Conservation (phyloP, 305 asterid genomes). For the Fraxinus velutina region DNA sequence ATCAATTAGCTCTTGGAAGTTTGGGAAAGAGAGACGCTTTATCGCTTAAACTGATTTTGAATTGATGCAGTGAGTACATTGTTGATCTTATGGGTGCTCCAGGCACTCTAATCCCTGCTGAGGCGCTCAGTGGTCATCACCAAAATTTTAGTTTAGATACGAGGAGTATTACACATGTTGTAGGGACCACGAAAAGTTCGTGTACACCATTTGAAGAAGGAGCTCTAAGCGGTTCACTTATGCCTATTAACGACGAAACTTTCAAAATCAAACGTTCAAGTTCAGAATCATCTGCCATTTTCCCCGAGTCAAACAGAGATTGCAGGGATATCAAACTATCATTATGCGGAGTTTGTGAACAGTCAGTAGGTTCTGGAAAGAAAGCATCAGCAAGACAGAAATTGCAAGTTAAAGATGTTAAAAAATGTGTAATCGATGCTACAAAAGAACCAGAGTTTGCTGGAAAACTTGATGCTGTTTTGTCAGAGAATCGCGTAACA, state of each 20-base stretch:
- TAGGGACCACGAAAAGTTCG: slow-evolving; percentile 31
- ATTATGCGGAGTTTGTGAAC: slow-evolving; percentile 30
- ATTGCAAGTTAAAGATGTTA: slow-evolving; percentile 41
- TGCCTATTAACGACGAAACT: slow-evolving; percentile 34
- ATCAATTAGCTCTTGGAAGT: slow-evolving; percentile 7
- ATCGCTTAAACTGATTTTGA: slow-evolving; percentile 19
- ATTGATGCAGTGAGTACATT: slow-evolving; percentile 81
- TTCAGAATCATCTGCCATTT: slow-evolving; percentile 37
- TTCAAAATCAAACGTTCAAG: slow-evolving; percentile 28
- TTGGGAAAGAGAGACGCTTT: background rate
- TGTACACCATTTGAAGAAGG: slow-evolving; percentile 31
- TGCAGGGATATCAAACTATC: slow-evolving; percentile 28
- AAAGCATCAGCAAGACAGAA: slow-evolving; percentile 34
- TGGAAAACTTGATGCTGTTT: slow-evolving; percentile 31
- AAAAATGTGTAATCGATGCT: slow-evolving; percentile 27
- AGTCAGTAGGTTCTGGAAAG: slow-evolving; percentile 28
- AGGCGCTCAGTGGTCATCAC: slow-evolving; percentile 63
- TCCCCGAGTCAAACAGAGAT: slow-evolving; percentile 31
- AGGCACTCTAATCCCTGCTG: slow-evolving; percentile 88
- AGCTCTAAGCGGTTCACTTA: slow-evolving; percentile 26
- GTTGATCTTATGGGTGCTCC: slow-evolving; percentile 99
- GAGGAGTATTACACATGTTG: slow-evolving; percentile 37
- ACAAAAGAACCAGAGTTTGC: slow-evolving; percentile 37
- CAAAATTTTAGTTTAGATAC: slow-evolving; percentile 60
- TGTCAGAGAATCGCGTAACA: slow-evolving; percentile 32